A percentile compares a stretch with the other conserved stretches of the same genome.
Conservation (phyloP, 768 basidiomycete genomes). For the Panellus pusillus region DNA sequence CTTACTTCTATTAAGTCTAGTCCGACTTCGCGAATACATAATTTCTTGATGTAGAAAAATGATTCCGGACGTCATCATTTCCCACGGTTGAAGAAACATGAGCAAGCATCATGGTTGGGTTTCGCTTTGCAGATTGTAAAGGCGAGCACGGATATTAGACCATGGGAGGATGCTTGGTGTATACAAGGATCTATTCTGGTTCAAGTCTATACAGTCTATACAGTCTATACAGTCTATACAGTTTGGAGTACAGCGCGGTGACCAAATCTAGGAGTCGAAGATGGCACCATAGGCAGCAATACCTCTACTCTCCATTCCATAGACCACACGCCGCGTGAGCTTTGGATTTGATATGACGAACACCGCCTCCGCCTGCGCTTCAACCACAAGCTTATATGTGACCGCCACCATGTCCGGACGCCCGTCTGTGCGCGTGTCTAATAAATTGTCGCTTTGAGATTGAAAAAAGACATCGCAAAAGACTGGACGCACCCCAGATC, state of each 20-base stretch:
- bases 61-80: too few relatives aligned
- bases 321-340: conserved; percentile 17
- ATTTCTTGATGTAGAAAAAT: too few relatives aligned
- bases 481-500: conserved; percentile 13
- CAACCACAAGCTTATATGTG: conserved; percentile 13
- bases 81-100: too few relatives aligned
- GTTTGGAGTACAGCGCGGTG: neutral
- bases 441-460: neutral
- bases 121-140: too few relatives aligned
- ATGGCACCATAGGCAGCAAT: conserved; percentile 21
- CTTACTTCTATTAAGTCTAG: too few relatives aligned
- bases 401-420: conserved; percentile 17
- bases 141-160: too few relatives aligned
- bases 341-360: conserved; percentile 20
- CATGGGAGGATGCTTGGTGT: neutral
- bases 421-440: conserved; percentile 16
- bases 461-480: neutral
- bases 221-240: neutral
- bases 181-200: too few relatives aligned
- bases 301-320: conserved; percentile 20
- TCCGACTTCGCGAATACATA: too few relatives aligned
- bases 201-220: too few relatives aligned
- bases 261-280: conserved; percentile 13
- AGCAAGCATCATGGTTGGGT: too few relatives aligned
- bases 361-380: conserved; percentile 16